phyloP scores from a whole-genome alignment of 768 basidiomycete species.

The Nidula microcarpa region DNA sequence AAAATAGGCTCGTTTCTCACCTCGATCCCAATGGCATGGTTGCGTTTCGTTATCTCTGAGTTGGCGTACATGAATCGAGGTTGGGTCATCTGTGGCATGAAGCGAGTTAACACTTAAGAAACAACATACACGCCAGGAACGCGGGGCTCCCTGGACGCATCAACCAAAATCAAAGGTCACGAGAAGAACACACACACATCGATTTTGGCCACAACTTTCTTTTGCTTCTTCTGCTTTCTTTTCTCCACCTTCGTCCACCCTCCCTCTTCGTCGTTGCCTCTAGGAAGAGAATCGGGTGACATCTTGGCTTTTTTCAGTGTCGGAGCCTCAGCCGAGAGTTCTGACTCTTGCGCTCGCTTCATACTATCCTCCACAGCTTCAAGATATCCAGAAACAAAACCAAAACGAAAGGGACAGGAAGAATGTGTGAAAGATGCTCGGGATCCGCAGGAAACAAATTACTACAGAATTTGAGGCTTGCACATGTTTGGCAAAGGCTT shows the following conservation, averaged over 20 bases:
- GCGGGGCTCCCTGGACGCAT: constrained; percentile 2
- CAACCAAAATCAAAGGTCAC: constrained; percentile 4
- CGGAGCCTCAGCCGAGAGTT: constrained; percentile 3
- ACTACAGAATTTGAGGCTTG: too few relatives aligned
- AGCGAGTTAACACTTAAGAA: constrained; percentile 6
- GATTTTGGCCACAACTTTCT: constrained; percentile 51
- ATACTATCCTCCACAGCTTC: too few relatives aligned
- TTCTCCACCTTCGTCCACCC: constrained; percentile 73
- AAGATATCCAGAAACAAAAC: too few relatives aligned
- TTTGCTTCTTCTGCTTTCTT: constrained; percentile 67
- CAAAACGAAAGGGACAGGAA: too few relatives aligned
- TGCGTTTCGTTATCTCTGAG: constrained; percentile 68
- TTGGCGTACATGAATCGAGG: constrained; percentile 83
- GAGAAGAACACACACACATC: constrained; percentile 46
- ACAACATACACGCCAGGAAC: constrained; percentile 7
- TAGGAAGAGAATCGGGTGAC: constrained; percentile 5
- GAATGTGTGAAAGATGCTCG: too few relatives aligned
- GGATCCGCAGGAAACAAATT: too few relatives aligned
- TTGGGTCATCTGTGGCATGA: constrained; percentile 37
- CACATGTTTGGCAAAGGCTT: too few relatives aligned
- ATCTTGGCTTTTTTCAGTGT: constrained; percentile 38
- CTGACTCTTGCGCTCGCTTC: too few relatives aligned
- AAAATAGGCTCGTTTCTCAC: constrained; percentile 39
- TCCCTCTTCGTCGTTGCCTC: constrained; percentile 13
- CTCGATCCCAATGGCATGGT: constrained; percentile 75